A percentile compares a stretch with the other conserved stretches of the same genome.
Evolutionary conservation across 1,284 basidiomycete genomes (phyloP).

Genomic region (Rugosomyces carneus): DNA sequence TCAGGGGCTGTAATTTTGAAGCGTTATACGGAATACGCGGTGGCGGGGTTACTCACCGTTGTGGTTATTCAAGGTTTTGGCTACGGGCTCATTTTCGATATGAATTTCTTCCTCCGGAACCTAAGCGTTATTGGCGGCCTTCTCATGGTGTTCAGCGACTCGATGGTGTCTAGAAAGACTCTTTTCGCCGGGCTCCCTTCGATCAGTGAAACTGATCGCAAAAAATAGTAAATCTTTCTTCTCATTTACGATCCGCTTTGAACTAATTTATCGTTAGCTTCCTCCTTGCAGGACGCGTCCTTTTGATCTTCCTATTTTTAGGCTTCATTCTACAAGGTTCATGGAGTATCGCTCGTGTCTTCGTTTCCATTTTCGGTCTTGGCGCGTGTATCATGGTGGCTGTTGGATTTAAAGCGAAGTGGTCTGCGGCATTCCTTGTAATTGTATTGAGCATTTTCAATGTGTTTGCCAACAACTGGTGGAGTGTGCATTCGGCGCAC

Average conservation of each 20-base stretch:
- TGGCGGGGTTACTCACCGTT: constrained; percentile 84
- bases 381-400: constrained; percentile 97
- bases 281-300: constrained; percentile 93
- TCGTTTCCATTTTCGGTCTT: constrained; percentile 84
- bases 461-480: constrained; percentile 98
- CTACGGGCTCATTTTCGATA: constrained; percentile 93
- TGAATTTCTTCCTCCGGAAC: constrained; percentile 99
- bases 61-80: constrained; percentile 94
- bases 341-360: constrained; percentile 82
- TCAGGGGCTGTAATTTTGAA: constrained; percentile 89
- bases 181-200: constrained; percentile 90
- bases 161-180: constrained; percentile 81
- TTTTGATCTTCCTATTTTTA: constrained; percentile 98
- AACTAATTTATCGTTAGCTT: constrained; percentile 49
- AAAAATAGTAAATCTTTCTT: constrained; percentile 80
- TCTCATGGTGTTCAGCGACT: constrained; percentile 98
- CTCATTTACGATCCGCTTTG: constrained; percentile 8
- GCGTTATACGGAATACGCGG: constrained; percentile 83
- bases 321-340: constrained; percentile 94
- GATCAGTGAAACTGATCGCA: constrained; percentile 91
- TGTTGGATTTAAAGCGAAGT: constrained; percentile 98
- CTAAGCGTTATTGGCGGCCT: constrained; percentile 88
- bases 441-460: constrained; percentile 92
- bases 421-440: constrained; percentile 97
- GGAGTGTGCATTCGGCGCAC: constrained; percentile 90